These are phyloP conservation scores for Trypethelium eluteriae DNA, from an alignment of 495 filamentous ascomycete species.

Conservation along the genomic window DNA sequence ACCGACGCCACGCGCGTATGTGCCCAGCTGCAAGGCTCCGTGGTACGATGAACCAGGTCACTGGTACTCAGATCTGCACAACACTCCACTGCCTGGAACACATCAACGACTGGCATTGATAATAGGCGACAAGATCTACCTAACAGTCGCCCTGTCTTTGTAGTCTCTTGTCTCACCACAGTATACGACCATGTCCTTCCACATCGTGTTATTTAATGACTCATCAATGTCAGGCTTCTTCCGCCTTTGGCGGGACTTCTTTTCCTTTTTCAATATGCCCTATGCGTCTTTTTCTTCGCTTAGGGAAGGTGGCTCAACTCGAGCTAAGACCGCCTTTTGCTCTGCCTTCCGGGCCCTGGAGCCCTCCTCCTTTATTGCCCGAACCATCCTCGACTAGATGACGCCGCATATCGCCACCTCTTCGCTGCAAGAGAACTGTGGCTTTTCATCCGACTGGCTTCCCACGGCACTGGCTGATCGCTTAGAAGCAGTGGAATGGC, in stretches of 20 bases:
- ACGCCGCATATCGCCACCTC: background rate
- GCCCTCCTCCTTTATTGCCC: background rate
- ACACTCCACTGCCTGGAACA: background rate
- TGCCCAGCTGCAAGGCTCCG: background rate
- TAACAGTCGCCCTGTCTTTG: background rate
- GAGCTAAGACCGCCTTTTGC: background rate
- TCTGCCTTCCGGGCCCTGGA: background rate
- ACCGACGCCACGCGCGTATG: slow-evolving; percentile 5
- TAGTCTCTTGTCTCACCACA: background rate
- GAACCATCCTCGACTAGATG: background rate
- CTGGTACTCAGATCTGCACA: slow-evolving; percentile 9
- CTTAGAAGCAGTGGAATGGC: background rate
- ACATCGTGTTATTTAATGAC: background rate
- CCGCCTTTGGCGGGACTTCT: background rate
- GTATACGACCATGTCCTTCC: slow-evolving; percentile 2
- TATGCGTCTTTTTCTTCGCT: background rate
- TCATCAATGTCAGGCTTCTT: background rate
- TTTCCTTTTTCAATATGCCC: background rate
- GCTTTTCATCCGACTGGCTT: slow-evolving; percentile 6
- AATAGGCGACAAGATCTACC: background rate
- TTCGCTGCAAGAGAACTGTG: background rate
- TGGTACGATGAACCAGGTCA: background rate
- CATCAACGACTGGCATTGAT: background rate
- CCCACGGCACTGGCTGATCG: background rate
- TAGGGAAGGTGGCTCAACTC: slow-evolving; percentile 3